Evolutionary conservation across 2,329 filamentous ascomycete genomes (phyloP).

Genomic region (Graphilbum ipis-grandicollis): DNA sequence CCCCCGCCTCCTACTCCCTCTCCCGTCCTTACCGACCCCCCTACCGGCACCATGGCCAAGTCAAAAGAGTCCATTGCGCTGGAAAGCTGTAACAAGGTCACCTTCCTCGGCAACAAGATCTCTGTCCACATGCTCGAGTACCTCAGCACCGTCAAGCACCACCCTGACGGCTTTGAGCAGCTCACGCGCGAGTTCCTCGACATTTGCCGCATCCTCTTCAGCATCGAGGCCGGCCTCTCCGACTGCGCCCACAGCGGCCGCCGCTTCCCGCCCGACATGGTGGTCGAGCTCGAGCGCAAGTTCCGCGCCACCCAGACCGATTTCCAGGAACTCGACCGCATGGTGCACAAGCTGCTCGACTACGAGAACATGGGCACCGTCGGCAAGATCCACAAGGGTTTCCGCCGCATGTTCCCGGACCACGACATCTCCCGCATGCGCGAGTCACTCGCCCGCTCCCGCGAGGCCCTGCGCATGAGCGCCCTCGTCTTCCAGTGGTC

Average conservation of each 20-base stretch:
- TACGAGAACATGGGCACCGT: slow-evolving; percentile 44
- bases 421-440: slow-evolving; percentile 44
- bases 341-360: slow-evolving; percentile 42
- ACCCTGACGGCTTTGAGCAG: slow-evolving; percentile 36
- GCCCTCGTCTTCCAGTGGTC: slow-evolving; percentile 49
- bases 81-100: slow-evolving; percentile 39
- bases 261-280: slow-evolving; percentile 40
- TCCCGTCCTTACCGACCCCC: too few species aligned
- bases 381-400: slow-evolving; percentile 41
- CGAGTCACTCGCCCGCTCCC: slow-evolving; percentile 35
- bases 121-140: slow-evolving; percentile 49
- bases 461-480: slow-evolving; percentile 46
- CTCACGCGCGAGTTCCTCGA: slow-evolving; percentile 52
- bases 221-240: slow-evolving; percentile 49
- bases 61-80: slow-evolving; percentile 17
- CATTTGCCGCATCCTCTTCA: slow-evolving; percentile 46
- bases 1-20: too few species aligned
- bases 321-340: slow-evolving; percentile 45
- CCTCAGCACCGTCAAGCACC: slow-evolving; percentile 35
- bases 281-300: slow-evolving; percentile 45
- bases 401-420: slow-evolving; percentile 45
- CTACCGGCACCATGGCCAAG: slow-evolving; percentile 11
- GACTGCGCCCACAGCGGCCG: slow-evolving; percentile 27
- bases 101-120: slow-evolving; percentile 43
- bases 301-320: slow-evolving; percentile 43